These are phyloP conservation scores for Salix exigua DNA, from an alignment of 345 rosid genomes.

Conservation along the genomic window DNA sequence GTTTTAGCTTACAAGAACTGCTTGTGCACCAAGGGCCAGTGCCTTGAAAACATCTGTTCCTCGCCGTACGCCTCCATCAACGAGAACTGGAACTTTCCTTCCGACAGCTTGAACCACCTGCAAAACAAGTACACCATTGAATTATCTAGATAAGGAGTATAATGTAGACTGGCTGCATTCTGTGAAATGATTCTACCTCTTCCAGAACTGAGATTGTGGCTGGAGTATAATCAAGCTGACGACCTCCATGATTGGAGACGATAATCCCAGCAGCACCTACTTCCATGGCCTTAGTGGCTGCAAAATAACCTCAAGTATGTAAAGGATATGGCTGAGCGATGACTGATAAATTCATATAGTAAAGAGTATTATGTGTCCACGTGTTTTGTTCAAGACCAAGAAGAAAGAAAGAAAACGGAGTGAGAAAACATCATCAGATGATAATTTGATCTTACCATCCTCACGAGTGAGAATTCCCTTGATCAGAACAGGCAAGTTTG, in stretches of 20 bases:
- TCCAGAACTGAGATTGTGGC: constrained; percentile 65
- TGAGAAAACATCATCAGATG: constrained; percentile 2
- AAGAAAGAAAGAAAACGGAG: neutral
- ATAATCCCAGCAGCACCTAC: constrained; percentile 63
- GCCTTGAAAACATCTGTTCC: constrained; percentile 93
- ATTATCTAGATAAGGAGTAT: neutral
- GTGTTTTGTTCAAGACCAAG: neutral
- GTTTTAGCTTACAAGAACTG: constrained; percentile 60
- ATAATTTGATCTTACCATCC: constrained; percentile 55
- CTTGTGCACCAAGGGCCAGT: constrained; percentile 83
- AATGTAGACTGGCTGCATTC: neutral
- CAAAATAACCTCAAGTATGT: constrained; percentile 7
- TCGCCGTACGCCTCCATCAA: constrained; percentile 82
- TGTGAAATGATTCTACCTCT: constrained; percentile 40
- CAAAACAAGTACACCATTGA: constrained; percentile 5
- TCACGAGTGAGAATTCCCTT: constrained; percentile 77
- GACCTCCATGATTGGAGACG: constrained; percentile 81
- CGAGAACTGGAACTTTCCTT: constrained; percentile 69
- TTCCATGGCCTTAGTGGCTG: constrained; percentile 73
- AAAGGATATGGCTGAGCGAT: neutral
- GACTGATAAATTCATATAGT: no score
- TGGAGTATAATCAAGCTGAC: constrained; percentile 68
- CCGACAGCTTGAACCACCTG: constrained; percentile 69
- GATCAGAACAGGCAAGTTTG: constrained; percentile 66
- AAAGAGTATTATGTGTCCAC: no score